A percentile compares a stretch with the other conserved stretches of the same genome.
Conservation (phyloP, 2,329 filamentous ascomycete genomes). For the Talaromyces sp. region DNA sequence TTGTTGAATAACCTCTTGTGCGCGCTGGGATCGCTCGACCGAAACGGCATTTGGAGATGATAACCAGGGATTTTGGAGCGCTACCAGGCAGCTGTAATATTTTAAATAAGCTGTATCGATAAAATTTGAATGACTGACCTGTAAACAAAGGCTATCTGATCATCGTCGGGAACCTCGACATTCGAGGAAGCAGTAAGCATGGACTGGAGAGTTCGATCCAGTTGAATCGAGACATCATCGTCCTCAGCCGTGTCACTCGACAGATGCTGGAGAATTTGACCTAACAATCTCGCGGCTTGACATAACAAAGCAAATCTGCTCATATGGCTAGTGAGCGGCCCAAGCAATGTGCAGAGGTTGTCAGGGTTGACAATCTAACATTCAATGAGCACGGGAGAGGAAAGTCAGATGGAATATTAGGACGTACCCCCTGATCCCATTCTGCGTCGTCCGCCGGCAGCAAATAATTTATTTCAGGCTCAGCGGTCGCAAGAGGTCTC, state of each 20-base stretch:
- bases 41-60: neutral
- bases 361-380: constrained; percentile 12
- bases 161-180: constrained; percentile 20
- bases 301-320: constrained; percentile 24
- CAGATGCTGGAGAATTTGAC: constrained; percentile 17
- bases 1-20: constrained; percentile 1
- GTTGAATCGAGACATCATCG: constrained; percentile 17
- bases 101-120: neutral
- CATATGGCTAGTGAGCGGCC: constrained; percentile 25
- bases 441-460: constrained; percentile 19
- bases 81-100: neutral
- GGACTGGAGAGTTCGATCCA: constrained; percentile 24
- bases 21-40: neutral
- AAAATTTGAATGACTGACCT: constrained; percentile 17
- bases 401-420: neutral
- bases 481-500: constrained; percentile 21
- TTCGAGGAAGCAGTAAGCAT: constrained; percentile 23
- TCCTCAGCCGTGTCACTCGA: neutral
- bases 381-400: neutral
- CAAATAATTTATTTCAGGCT: constrained; percentile 23
- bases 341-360: constrained; percentile 21
- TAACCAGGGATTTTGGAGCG: constrained; percentile 6
- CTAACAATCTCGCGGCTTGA: constrained; percentile 19
- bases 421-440: constrained; percentile 7
- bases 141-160: constrained; percentile 26